Percentiles rank a stretch among this genome's conserved stretches.
phyloP scores from a whole-genome alignment of 192 early-diverging fungal genomes.

The Blastocladiella britannica region DNA sequence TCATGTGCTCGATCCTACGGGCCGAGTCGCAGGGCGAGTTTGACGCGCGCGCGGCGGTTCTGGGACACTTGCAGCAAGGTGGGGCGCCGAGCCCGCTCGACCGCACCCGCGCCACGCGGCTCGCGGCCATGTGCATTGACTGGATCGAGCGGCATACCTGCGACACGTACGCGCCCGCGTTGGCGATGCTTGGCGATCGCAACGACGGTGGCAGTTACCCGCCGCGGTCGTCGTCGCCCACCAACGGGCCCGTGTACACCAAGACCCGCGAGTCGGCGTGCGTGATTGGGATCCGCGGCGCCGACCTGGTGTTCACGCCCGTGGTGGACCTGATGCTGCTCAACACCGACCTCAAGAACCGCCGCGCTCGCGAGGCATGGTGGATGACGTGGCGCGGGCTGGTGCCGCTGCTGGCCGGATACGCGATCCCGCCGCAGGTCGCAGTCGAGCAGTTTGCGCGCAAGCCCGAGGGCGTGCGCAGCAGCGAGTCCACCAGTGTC shows the following conservation, averaged over 20 bases:
- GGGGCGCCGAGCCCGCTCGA: slow-evolving; percentile 82
- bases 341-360: background rate
- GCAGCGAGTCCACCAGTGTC: no score
- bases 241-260: slow-evolving; percentile 17
- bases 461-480: no score
- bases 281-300: slow-evolving; percentile 32
- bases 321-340: slow-evolving; percentile 16
- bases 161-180: no score
- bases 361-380: background rate
- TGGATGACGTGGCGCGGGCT: background rate
- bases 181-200: no score
- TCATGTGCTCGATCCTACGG: slow-evolving; percentile 62
- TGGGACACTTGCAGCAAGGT: slow-evolving; percentile 94
- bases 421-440: background rate
- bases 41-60: slow-evolving; percentile 69
- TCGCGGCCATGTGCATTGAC: slow-evolving; percentile 52
- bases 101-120: slow-evolving; percentile 73
- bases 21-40: slow-evolving; percentile 73
- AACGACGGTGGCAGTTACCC: no score
- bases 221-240: no score
- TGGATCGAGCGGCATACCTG: background rate
- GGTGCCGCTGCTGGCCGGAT: background rate
- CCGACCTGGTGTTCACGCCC: slow-evolving; percentile 22
- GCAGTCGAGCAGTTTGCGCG: no score
- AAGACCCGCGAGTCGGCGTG: slow-evolving; percentile 12